Conservation (phyloP, 306 rosid genomes). For the Begonia fuchsioides region DNA sequence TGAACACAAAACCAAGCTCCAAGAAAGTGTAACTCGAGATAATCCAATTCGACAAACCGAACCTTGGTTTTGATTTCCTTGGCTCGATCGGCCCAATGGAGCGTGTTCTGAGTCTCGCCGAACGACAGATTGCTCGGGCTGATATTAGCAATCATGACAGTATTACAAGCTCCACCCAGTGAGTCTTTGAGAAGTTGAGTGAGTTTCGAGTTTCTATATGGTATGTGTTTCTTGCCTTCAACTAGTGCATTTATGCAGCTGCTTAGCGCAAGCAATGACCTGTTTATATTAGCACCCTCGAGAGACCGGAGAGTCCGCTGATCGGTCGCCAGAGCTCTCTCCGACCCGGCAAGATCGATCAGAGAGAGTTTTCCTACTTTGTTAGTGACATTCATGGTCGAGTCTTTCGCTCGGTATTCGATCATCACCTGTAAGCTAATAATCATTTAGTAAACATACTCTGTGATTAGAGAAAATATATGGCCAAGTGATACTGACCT, state of each 20-base stretch:
- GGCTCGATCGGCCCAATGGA: slow-evolving; percentile 97
- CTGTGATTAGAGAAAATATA: too few species aligned
- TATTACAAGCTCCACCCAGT: slow-evolving; percentile 80
- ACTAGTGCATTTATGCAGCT: slow-evolving; percentile 94
- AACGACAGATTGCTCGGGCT: slow-evolving; percentile 83
- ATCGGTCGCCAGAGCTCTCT: slow-evolving; percentile 95
- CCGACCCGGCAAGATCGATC: slow-evolving; percentile 96
- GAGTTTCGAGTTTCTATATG: slow-evolving; percentile 79
- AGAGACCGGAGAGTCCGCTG: slow-evolving; percentile 86
- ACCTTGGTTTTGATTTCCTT: slow-evolving; percentile 91
- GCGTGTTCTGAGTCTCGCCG: slow-evolving; percentile 92
- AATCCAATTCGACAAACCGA: background rate
- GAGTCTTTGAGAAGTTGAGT: slow-evolving; percentile 97
- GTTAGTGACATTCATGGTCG: slow-evolving; percentile 46
- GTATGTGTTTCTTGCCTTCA: slow-evolving; percentile 95
- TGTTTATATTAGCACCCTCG: slow-evolving; percentile 91
- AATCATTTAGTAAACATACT: too few species aligned
- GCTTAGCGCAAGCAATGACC: slow-evolving; percentile 87
- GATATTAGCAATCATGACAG: slow-evolving; percentile 93
- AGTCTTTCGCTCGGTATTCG: slow-evolving; percentile 72
- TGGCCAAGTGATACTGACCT: too few species aligned
- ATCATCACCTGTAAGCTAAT: slow-evolving; percentile 54
- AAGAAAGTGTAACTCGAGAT: too few species aligned
- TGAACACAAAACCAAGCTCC: background rate
- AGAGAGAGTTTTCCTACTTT: slow-evolving; percentile 84